Conservation (phyloP, 352 stramenopile genomes). For the Globisporangium camurandrum region DNA sequence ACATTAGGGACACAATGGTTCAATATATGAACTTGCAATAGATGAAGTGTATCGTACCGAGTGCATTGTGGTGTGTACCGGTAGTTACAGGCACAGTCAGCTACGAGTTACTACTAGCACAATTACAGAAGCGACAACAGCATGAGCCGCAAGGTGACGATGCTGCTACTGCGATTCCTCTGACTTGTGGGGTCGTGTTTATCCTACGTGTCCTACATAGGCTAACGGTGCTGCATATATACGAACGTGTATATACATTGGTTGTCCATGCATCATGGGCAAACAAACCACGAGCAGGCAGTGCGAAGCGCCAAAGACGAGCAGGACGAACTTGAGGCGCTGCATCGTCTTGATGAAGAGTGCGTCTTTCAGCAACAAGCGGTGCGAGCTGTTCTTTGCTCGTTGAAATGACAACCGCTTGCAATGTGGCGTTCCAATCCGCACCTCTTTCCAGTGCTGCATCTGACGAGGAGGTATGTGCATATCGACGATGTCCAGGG, state of each 20-base stretch:
- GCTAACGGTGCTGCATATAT: not conserved
- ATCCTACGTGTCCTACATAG: not conserved
- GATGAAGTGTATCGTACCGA: not conserved
- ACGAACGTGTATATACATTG: not conserved
- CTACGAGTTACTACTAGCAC: not conserved
- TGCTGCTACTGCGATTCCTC: not conserved
- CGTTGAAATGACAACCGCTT: not conserved
- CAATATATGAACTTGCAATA: no score
- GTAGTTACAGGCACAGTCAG: not conserved
- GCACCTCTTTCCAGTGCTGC: no score
- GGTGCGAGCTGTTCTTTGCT: slow-evolving; percentile 16
- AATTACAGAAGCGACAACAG: no score
- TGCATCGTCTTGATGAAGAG: slow-evolving; percentile 88
- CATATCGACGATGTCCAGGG: slow-evolving; percentile 26
- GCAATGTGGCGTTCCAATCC: not conserved
- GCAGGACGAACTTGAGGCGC: slow-evolving; percentile 77
- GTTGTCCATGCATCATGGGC: no score
- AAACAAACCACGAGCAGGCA: no score
- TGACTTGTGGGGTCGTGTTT: not conserved
- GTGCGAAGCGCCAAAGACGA: slow-evolving; percentile 36
- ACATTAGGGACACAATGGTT: no score
- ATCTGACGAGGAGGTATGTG: not conserved
- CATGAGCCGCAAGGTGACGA: not conserved
- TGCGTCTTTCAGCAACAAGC: slow-evolving; percentile 82
- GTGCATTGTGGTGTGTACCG: not conserved